Evolutionary conservation across 371 early-diverging fungal genomes (phyloP), one percentile per base, ranked within the genome.

Genomic region (Ordospora pajunii): DNA sequence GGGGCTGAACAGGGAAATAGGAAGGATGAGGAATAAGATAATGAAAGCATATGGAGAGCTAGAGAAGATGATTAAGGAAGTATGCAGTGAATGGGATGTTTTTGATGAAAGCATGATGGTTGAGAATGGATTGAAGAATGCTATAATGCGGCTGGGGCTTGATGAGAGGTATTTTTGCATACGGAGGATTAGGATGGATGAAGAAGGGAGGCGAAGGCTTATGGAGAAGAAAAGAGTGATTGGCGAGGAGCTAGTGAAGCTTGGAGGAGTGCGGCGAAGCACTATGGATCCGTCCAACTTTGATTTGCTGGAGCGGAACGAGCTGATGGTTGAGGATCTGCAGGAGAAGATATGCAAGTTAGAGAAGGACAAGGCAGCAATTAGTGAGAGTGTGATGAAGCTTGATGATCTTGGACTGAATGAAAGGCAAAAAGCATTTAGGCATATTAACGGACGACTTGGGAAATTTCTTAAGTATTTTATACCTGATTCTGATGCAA

Each of bases 251-350:
- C 17, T 75, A 14, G 14, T 14, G 46, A 69, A 37, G 11, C 50
- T 50, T 22, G 22, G 52, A 4, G 12, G 66, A 8, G n/a, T 23
- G 37, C 27, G n/a, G 58, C 27, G 37, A 25, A 25, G 27, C 17
- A 78, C 63, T 17, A 79, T 82, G 68, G 80, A 86, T 72, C 82
- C 84, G 21, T 65, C 73, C 40, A 83, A 82, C 75, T 84, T 86
- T 75, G 82, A 83, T 67, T 46, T 84, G 17, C 67, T 86, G 17
- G 83, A 86, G 70, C 78, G 78, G 49, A 83, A 86, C 73, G 82
- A 82, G 22, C 58, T 73, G 49, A 51, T 75, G 22, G 72, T 82
- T 25, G 43, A 71, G 54, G 70, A 66, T 1, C 68, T 86, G 12
- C 58, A 82, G 62, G 78, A 81, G 12, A 84, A 83, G 71, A 81